Evolutionary conservation across 139 green algal species (phyloP).

Genomic region (Parachlorella kessleri): DNA sequence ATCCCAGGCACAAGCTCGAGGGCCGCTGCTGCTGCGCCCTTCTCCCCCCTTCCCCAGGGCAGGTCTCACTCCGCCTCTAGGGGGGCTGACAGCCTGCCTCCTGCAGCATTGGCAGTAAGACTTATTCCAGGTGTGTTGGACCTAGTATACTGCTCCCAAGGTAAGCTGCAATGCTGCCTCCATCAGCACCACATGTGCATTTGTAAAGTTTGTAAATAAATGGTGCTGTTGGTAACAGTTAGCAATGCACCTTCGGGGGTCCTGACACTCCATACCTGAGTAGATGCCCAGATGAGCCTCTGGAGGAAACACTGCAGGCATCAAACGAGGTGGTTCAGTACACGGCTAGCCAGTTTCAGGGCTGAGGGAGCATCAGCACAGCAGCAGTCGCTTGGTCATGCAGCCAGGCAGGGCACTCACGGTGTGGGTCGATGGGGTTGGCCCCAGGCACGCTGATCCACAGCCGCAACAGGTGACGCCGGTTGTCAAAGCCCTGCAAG

Average conservation of each 20-base stretch:
- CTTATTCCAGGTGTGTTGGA: background rate
- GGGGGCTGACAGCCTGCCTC: background rate
- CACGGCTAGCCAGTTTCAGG: constrained; percentile 2
- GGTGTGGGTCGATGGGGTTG: constrained; percentile 6
- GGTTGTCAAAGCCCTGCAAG: constrained; percentile 8
- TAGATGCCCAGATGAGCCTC: background rate
- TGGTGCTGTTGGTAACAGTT: background rate
- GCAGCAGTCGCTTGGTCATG: background rate
- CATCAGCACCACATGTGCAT: background rate
- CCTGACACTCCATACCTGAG: background rate
- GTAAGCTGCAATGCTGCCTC: background rate
- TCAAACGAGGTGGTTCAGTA: background rate
- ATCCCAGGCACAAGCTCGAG: too few species aligned
- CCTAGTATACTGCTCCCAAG: background rate
- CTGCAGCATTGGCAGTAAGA: background rate
- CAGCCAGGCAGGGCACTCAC: background rate
- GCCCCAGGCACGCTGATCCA: background rate
- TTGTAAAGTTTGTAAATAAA: background rate
- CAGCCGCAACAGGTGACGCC: constrained; percentile 20
- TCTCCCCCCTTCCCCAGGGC: too few species aligned
- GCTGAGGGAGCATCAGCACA: background rate
- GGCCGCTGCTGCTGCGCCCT: too few species aligned
- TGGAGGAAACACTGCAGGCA: background rate
- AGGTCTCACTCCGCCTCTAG: constrained; percentile 6
- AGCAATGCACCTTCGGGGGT: background rate